Base-by-base conservation (phyloP, 1,284 basidiomycete species). In the Fereydounia khargensis region DNA sequence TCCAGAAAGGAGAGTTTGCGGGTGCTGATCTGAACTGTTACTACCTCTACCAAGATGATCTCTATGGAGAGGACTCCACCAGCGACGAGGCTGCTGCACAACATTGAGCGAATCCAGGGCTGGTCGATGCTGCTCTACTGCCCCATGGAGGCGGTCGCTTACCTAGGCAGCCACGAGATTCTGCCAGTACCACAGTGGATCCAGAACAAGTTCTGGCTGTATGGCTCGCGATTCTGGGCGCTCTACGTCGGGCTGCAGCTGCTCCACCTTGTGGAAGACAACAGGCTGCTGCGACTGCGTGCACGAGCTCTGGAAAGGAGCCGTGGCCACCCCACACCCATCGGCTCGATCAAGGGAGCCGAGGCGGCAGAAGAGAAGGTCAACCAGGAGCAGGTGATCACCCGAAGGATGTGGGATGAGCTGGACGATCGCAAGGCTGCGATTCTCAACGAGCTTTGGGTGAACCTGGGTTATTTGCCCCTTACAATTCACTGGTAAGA, bases 401-500 rank as follows among this genome's bases (percentile, higher is more conserved):
- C 72, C 13, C 47, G 67, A 16, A 54, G 53, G 22, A 58, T 74
- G 60, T 74, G 72, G 72, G 49, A 65, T 38, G 69, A 71, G 27
- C 42, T 75, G 28, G 65, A 65, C 21, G 55, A 82, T 56, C 78
- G 80, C 55, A 86, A 86, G 82, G 81, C 83, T 53, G 82, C 85
- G 13, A 84, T 86, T 48, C 83, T 84, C 80, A 85, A 83, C 49
- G 87, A 90, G 60, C 70, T 87, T 19, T 78, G 87, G 37, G 82
- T 84, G 35, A 91, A 90, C 67, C 53, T 86, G 4, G 84, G 83
- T 23, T 87, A 89, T 72, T 77, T 90, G 30, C 89, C 89, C 3
- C 76, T 89, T 44, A 87, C 89, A 4, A 75, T 89, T 39, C 89
- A 91, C 73, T 91, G 88, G 89, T 88, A 58, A 51, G 82, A 78